Conservation (phyloP, 2,329 filamentous ascomycete species). For the Aureobasidium subglaciale region DNA sequence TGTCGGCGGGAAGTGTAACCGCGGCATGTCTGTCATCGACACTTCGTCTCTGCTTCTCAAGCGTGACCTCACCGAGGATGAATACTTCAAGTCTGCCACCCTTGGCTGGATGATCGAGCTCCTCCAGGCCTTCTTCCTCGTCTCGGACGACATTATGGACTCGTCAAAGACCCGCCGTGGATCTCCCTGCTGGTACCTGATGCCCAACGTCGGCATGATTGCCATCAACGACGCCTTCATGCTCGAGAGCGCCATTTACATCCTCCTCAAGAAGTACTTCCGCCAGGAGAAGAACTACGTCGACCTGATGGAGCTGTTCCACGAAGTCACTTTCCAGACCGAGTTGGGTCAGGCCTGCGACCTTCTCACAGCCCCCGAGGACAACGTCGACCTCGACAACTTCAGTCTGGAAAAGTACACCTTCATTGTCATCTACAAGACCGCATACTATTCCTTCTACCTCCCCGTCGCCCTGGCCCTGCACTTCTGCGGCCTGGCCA, state of each 20-base stretch:
- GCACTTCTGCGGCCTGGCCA: slow-evolving; percentile 76
- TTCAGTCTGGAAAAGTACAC: slow-evolving; percentile 92
- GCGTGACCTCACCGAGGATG: slow-evolving; percentile 63
- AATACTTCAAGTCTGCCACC: slow-evolving; percentile 82
- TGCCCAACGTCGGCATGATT: slow-evolving; percentile 82
- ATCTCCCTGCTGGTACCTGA: slow-evolving; percentile 92
- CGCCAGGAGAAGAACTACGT: slow-evolving; percentile 78
- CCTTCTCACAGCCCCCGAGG: slow-evolving; percentile 90
- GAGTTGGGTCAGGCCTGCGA: slow-evolving; percentile 94
- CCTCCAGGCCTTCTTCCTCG: slow-evolving; percentile 96
- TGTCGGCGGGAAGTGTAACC: slow-evolving; percentile 94
- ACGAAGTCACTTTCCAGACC: slow-evolving; percentile 88
- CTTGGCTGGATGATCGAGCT: slow-evolving; percentile 98
- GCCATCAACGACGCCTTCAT: slow-evolving; percentile 98
- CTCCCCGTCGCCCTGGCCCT: slow-evolving; percentile 89
- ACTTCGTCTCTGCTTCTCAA: slow-evolving; percentile 73
- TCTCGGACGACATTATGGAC: slow-evolving; percentile 99
- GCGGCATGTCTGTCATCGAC: slow-evolving; percentile 95
- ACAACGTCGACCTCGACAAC: slow-evolving; percentile 85
- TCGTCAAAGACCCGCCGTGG: slow-evolving; percentile 88
- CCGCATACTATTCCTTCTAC: slow-evolving; percentile 98
- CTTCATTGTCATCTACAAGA: slow-evolving; percentile 99
- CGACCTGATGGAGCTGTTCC: slow-evolving; percentile 91
- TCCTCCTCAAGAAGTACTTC: slow-evolving; percentile 91
- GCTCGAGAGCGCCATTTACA: slow-evolving; percentile 85